A percentile compares a stretch with the other conserved stretches of the same genome.
Conservation (phyloP, 148 eudicot species). For the Amaranthus cruentus region DNA sequence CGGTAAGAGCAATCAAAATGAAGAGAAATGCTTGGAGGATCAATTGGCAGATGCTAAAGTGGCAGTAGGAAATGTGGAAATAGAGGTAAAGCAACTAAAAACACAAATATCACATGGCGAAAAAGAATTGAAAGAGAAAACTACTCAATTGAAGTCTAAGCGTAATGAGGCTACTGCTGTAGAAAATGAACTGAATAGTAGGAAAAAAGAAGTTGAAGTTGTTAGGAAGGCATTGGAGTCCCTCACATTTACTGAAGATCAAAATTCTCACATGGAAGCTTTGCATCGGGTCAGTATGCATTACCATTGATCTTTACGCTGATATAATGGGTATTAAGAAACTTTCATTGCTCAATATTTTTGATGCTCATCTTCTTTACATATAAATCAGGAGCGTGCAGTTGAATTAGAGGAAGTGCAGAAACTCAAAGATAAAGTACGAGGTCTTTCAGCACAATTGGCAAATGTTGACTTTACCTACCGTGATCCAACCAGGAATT, state of each 20-base stretch:
- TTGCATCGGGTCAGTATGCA: conserved; percentile 55
- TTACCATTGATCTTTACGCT: neutral
- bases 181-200: conserved; percentile 61
- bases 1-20: conserved; percentile 88
- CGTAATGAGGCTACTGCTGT: conserved; percentile 73
- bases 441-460: conserved; percentile 58
- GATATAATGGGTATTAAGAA: neutral
- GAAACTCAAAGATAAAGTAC: conserved; percentile 66
- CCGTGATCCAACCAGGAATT: conserved; percentile 72
- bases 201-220: conserved; percentile 61
- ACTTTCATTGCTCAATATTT: neutral
- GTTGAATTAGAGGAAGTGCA: conserved; percentile 65
- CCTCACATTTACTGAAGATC: conserved; percentile 63
- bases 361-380: neutral
- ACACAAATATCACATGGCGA: conserved; percentile 75
- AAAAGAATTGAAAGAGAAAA: conserved; percentile 83
- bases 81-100: conserved; percentile 81
- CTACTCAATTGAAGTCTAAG: conserved; percentile 56
- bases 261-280: conserved; percentile 51
- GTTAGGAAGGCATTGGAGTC: conserved; percentile 59
- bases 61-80: conserved; percentile 81
- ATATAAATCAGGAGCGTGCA: conserved; percentile 53
- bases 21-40: conserved; percentile 96
- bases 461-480: conserved; percentile 78
- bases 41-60: conserved; percentile 90